A percentile compares a stretch with the other conserved stretches of the same genome.
Conservation (phyloP, 306 rosid genomes). For the Potentilla sterilis region DNA sequence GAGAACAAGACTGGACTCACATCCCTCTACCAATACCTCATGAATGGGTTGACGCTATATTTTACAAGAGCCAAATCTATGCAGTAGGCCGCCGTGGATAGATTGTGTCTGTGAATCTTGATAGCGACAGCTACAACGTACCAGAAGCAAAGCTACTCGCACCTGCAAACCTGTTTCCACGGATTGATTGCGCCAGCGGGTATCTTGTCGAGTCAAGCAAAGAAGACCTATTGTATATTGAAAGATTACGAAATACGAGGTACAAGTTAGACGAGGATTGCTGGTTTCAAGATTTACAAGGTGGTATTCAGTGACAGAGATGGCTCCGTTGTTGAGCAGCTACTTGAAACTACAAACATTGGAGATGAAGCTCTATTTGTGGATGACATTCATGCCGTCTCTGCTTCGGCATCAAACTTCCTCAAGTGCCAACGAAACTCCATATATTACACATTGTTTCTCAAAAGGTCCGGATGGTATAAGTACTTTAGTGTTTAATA, state of each 20-base stretch:
- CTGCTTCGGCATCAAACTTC: neutral
- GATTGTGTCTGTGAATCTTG: neutral
- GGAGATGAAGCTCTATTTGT: neutral
- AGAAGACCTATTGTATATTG: neutral
- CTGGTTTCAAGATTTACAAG: neutral
- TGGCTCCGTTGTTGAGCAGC: neutral
- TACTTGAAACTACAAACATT: neutral
- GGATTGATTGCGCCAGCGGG: neutral
- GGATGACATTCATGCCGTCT: neutral
- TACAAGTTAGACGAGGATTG: neutral
- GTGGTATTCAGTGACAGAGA: neutral
- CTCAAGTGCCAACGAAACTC: neutral
- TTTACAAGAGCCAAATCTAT: neutral
- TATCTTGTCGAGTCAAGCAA: neutral
- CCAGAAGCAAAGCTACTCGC: neutral
- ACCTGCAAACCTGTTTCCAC: neutral
- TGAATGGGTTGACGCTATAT: neutral
- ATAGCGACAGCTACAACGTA: neutral
- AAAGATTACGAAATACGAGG: neutral
- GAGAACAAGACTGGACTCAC: neutral
- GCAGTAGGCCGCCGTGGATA: neutral
- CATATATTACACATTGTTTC: neutral
- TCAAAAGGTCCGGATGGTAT: neutral
- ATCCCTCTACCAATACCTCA: neutral
- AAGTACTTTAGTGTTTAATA: neutral